Percentiles rank a stretch among this genome's conserved stretches.
These are phyloP conservation scores for Candida insectorum DNA, from an alignment of 805 yeast genomes.

Conservation along the genomic window DNA sequence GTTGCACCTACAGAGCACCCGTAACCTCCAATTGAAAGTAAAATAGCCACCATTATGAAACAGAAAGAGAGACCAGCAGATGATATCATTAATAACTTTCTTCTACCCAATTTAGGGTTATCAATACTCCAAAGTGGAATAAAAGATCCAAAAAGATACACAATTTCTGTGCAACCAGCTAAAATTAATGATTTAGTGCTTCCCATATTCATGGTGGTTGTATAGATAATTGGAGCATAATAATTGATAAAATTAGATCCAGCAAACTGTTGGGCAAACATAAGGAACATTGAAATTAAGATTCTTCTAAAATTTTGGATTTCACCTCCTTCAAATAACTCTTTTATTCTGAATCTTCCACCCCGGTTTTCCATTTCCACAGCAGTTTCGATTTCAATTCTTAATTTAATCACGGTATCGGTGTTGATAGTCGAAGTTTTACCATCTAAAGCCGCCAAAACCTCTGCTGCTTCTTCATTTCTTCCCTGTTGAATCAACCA, in stretches of 20 bases:
- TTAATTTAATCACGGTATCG: conserved; percentile 15
- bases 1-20: conserved; percentile 51
- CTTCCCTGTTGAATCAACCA: conserved; percentile 28
- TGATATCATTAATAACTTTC: conserved; percentile 32
- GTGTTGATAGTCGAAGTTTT: conserved; percentile 16
- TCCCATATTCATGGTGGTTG: conserved; percentile 30
- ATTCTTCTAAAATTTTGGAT: conserved; percentile 44
- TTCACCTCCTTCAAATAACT: conserved; percentile 35
- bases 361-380: conserved; percentile 17
- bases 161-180: conserved; percentile 39
- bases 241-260: conserved; percentile 45
- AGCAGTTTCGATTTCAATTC: conserved; percentile 20
- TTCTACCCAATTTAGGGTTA: conserved; percentile 28
- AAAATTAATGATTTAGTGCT: conserved; percentile 34
- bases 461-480: too few species aligned
- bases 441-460: conserved; percentile 18
- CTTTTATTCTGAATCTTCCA: conserved; percentile 18
- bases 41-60: conserved; percentile 48
- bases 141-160: conserved; percentile 37
- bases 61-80: conserved; percentile 38
- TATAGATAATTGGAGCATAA: conserved; percentile 36
- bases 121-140: conserved; percentile 44
- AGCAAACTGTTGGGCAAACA: conserved; percentile 44
- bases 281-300: conserved; percentile 37
- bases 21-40: conserved; percentile 28